These are phyloP conservation scores for Pichia sp. DNA, from an alignment of 1,139 yeast species.

Conservation along the genomic window DNA sequence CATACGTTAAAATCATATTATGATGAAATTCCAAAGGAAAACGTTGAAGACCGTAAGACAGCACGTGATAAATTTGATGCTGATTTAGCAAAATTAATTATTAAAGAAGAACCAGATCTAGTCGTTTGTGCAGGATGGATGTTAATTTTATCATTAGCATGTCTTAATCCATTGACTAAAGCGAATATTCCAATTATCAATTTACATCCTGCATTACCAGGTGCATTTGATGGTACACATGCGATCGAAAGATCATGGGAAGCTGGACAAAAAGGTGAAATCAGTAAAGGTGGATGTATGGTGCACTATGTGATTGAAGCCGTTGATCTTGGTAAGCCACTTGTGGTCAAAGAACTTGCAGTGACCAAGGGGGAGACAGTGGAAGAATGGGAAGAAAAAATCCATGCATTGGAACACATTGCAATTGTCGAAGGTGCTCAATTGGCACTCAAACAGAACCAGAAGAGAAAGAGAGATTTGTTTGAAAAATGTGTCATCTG, in stretches of 20 bases:
- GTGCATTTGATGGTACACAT: constrained; percentile 93
- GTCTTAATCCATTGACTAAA: constrained; percentile 57
- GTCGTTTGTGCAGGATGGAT: constrained; percentile 99
- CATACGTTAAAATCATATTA: constrained; percentile 75
- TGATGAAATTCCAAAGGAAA: constrained; percentile 61
- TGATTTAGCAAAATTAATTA: constrained; percentile 67
- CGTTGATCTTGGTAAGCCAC: constrained; percentile 89
- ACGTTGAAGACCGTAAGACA: constrained; percentile 44
- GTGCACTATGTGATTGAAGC: constrained; percentile 91
- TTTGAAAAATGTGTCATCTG: no score
- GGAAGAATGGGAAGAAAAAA: constrained; percentile 74
- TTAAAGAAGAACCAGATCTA: constrained; percentile 57
- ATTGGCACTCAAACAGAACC: constrained; percentile 35
- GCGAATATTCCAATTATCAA: constrained; percentile 75
- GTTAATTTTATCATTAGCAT: constrained; percentile 77
- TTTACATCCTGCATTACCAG: constrained; percentile 94
- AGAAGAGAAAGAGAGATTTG: no score
- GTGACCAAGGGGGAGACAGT: constrained; percentile 65
- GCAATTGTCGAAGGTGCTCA: constrained; percentile 90
- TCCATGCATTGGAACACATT: constrained; percentile 77
- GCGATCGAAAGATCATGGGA: constrained; percentile 96
- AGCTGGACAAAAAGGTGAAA: constrained; percentile 80
- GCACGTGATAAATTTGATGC: constrained; percentile 69
- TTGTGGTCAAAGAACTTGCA: constrained; percentile 71
- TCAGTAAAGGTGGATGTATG: constrained; percentile 88